Base-by-base conservation (phyloP, 1,284 basidiomycete genomes). In the Cutaneotrichosporon mucoides region DNA sequence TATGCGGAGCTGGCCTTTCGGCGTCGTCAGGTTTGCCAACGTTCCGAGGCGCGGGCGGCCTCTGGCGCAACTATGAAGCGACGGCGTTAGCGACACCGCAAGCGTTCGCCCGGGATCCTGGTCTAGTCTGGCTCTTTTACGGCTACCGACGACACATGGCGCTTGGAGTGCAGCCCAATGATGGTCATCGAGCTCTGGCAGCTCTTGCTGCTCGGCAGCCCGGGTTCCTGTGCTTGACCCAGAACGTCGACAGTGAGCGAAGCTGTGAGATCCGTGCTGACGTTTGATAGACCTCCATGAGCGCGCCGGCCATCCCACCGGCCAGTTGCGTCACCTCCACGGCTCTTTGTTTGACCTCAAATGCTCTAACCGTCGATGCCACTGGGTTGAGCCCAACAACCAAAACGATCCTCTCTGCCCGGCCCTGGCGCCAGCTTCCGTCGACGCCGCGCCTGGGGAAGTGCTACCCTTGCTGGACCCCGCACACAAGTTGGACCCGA, bases 101-200 rank as follows among this genome's bases (percentile, higher is more conserved):
- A 5, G 61, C 61, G 1, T 62, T 62, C 42, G 16, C 44, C 4
- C 57, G 61, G 35, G 61, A 59, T 38, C 61, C 61, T 1, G 57
- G 46, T 2, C 48, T 59, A 6, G 57, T 62, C 2, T 62, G 61
- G 61, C 55, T 56, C 10, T 62, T 62, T 46, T 62, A 62, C 52
- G 57, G 51, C 6, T 62, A 53, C 52, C 9, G 61, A 11, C 46
- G 61, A 13, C 61, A 62, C 52, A 43, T 52, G 47, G 53, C 51
- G 4, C 57, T 62, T 1, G 43, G 24, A 7, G 61, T 50, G 0
- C 0, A 47, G 13, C 57, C 61, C 11, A 62, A 62, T 33, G 48
- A 24, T 5, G 57, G 61, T 1, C 57, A 62, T 34, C 11, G 24
- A 4, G 61, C 61, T 2, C 55, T 62, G 2, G 57, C 61, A 1